phyloP scores from a whole-genome alignment of 1,139 yeast genomes.

The Debaryomycetaceae sp. region DNA sequence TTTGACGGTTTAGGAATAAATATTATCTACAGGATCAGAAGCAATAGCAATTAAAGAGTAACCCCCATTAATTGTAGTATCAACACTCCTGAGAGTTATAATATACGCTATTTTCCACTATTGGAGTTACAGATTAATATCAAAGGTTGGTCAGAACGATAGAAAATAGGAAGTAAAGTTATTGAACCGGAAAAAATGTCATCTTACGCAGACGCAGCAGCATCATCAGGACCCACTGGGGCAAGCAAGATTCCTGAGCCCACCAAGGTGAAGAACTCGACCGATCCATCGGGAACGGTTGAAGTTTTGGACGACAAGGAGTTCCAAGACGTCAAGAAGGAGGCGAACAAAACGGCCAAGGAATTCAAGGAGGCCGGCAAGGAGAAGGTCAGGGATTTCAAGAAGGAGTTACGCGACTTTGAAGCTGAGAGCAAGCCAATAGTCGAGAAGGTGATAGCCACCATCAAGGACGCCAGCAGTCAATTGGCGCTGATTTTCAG shows the following conservation, averaged over 20 bases:
- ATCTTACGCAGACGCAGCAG: slow-evolving; percentile 41
- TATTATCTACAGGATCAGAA: slow-evolving; percentile 8
- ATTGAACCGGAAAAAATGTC: slow-evolving; percentile 5
- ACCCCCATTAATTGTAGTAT: not conserved
- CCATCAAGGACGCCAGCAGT: slow-evolving; percentile 5
- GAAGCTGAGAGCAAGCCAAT: slow-evolving; percentile 23
- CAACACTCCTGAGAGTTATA: not conserved
- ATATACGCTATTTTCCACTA: not conserved
- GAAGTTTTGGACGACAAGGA: slow-evolving; percentile 28
- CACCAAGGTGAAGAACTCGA: slow-evolving; percentile 19
- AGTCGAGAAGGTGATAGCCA: slow-evolving; percentile 13
- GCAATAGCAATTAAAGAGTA: slow-evolving; percentile 7
- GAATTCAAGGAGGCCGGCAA: slow-evolving; percentile 14
- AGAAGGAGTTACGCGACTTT: slow-evolving; percentile 23
- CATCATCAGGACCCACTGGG: slow-evolving; percentile 32
- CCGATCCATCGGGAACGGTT: slow-evolving; percentile 24
- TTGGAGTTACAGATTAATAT: not conserved
- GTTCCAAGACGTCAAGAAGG: slow-evolving; percentile 25
- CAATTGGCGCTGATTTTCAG: slow-evolving; percentile 8
- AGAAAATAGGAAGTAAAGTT: not conserved
- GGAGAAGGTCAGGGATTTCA: slow-evolving; percentile 12
- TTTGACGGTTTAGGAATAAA: not conserved
- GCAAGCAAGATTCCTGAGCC: slow-evolving; percentile 22
- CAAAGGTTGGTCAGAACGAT: not conserved
- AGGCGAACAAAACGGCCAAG: slow-evolving; percentile 17